Conservation (phyloP, 2,329 filamentous ascomycete species). For the Cladophialophora immunda region DNA sequence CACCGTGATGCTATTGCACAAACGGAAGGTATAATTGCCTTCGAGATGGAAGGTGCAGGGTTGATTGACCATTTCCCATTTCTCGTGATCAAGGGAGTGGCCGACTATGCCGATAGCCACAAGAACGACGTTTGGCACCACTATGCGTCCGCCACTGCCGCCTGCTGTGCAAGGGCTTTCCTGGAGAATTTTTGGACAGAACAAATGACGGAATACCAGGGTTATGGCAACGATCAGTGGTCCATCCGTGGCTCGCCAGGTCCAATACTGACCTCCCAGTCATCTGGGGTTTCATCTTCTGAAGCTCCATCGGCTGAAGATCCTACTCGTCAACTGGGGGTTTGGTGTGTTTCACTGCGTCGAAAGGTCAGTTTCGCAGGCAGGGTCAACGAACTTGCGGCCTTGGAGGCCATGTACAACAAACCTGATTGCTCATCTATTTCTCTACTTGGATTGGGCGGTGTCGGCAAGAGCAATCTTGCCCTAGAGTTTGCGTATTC, state of each 20-base stretch:
- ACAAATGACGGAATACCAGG: neutral
- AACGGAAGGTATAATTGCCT: slow-evolving; percentile 35
- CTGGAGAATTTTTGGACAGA: slow-evolving; percentile 19
- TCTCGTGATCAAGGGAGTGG: slow-evolving; percentile 38
- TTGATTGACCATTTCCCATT: slow-evolving; percentile 35
- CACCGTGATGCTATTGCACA: slow-evolving; percentile 49
- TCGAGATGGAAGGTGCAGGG: slow-evolving; percentile 41
- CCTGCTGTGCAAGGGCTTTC: slow-evolving; percentile 34
- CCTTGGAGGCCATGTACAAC: slow-evolving; percentile 16
- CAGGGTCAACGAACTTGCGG: slow-evolving; percentile 16
- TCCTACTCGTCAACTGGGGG: neutral
- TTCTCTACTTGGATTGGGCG: slow-evolving; percentile 39
- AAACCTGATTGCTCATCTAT: slow-evolving; percentile 11
- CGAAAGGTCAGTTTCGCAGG: slow-evolving; percentile 26
- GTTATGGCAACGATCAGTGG: neutral
- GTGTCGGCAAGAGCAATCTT: slow-evolving; percentile 42
- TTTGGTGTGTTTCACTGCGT: neutral
- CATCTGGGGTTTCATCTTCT: neutral
- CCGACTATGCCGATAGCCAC: slow-evolving; percentile 41
- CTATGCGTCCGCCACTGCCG: slow-evolving; percentile 35
- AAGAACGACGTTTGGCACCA: slow-evolving; percentile 37
- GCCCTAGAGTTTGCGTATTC: slow-evolving; percentile 39
- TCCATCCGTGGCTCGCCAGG: neutral
- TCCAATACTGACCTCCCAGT: neutral
- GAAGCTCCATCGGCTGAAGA: slow-evolving; percentile 1